phyloP scores from a whole-genome alignment of 192 early-diverging fungal genomes.

The Gaertneriomyces sp. region DNA sequence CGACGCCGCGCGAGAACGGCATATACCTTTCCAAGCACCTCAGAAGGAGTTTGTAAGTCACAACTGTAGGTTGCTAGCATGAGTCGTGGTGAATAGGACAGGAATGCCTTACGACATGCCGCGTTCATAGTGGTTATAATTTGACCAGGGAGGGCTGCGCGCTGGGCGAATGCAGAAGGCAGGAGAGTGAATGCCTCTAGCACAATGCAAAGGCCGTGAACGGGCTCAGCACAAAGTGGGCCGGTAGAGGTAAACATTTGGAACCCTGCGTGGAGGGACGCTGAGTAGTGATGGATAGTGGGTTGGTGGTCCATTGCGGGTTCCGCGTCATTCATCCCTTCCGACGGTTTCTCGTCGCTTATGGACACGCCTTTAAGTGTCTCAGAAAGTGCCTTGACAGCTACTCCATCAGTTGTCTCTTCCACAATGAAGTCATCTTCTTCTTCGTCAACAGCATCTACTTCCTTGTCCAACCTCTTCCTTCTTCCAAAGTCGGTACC shows the following conservation, averaged over 20 bases:
- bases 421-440: slow-evolving; percentile 8
- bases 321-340: no score
- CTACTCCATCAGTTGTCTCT: not conserved
- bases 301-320: not conserved
- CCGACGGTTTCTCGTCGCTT: not conserved
- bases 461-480: not conserved
- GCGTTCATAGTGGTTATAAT: slow-evolving; percentile 85
- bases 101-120: slow-evolving; percentile 74
- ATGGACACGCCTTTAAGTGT: not conserved
- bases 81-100: slow-evolving; percentile 93
- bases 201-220: slow-evolving; percentile 80
- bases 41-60: slow-evolving; percentile 92
- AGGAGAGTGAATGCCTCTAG: slow-evolving; percentile 57
- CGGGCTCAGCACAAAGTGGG: slow-evolving; percentile 90
- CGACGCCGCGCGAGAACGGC: slow-evolving; percentile 84
- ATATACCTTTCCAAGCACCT: slow-evolving; percentile 94
- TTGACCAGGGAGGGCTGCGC: slow-evolving; percentile 66
- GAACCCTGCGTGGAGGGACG: slow-evolving; percentile 84
- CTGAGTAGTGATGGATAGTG: slow-evolving; percentile 46
- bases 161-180: slow-evolving; percentile 2
- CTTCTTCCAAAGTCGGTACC: not conserved
- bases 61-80: slow-evolving; percentile 95
- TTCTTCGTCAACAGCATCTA: slow-evolving; percentile 7
- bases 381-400: not conserved
- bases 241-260: slow-evolving; percentile 86